phyloP scores from a whole-genome alignment of 129 eudicot species.

The Mikania micrantha region DNA sequence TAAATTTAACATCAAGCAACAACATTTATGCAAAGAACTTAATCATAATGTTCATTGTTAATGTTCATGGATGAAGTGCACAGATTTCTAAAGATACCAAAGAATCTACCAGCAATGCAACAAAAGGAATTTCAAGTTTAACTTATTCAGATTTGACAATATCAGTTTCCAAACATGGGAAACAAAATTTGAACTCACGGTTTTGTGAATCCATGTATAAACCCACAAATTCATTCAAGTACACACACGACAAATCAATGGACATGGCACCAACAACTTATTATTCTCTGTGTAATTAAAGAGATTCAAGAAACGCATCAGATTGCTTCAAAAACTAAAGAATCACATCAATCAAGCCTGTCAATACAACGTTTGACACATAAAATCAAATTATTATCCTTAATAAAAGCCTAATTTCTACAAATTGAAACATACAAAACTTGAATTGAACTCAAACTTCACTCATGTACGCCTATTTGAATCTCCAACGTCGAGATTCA shows the following conservation, averaged over 20 bases:
- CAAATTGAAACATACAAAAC: not conserved
- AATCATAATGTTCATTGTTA: not conserved
- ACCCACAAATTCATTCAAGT: slow-evolving; percentile 11
- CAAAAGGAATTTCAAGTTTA: slow-evolving; percentile 7
- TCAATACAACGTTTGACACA: slow-evolving; percentile 3
- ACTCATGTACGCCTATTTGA: not conserved
- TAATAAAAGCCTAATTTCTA: slow-evolving; percentile 7
- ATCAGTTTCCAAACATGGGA: slow-evolving; percentile 5
- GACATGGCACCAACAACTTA: not conserved
- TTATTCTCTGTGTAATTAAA: not conserved
- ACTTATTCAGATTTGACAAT: slow-evolving; percentile 2
- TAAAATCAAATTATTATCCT: not conserved
- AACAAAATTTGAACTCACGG: not conserved
- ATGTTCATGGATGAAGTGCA: not conserved
- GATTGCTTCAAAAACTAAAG: not conserved
- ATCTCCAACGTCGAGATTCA: not conserved
- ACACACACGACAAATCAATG: slow-evolving; percentile 7
- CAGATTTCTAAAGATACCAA: not conserved
- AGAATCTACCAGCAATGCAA: slow-evolving; percentile 7
- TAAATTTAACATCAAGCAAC: not conserved
- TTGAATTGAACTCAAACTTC: slow-evolving; percentile 14
- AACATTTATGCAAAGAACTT: not conserved
- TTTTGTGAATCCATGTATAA: not conserved
- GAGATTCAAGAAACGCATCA: not conserved
- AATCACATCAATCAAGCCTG: not conserved